Percentiles rank a stretch among this genome's conserved stretches.
phyloP scores from a whole-genome alignment of 1,139 yeast species.

The Sugiyamaella pinicola region DNA sequence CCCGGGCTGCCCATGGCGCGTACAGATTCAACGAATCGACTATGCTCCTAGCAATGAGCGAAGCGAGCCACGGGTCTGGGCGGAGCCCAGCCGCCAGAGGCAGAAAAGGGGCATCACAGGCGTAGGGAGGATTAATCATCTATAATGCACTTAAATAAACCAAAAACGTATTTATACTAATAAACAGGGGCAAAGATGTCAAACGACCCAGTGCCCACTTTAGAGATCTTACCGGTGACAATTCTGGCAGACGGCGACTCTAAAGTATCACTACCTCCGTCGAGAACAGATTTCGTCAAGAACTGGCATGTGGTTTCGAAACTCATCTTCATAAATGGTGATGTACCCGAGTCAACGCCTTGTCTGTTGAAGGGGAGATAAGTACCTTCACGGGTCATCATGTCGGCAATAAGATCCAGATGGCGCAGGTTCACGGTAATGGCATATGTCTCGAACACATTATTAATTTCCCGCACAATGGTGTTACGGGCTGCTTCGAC shows the following conservation, averaged over 20 bases:
- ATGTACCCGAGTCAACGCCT: constrained; percentile 94
- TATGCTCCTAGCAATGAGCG: no score
- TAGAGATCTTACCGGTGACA: constrained; percentile 87
- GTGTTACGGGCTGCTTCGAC: constrained; percentile 99
- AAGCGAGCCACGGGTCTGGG: no score
- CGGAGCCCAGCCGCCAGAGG: no score
- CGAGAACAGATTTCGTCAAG: constrained; percentile 92
- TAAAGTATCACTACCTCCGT: constrained; percentile 84
- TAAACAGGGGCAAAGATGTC: constrained; percentile 53
- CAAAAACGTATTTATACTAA: neutral
- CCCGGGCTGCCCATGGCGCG: no score
- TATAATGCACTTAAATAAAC: constrained; percentile 13
- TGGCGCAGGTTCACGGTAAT: constrained; percentile 92
- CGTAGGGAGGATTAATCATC: no score
- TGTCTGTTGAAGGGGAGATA: constrained; percentile 97
- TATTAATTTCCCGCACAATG: constrained; percentile 91
- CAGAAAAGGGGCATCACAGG: no score
- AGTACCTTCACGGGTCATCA: constrained; percentile 99
- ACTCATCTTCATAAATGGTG: constrained; percentile 98
- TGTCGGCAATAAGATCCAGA: constrained; percentile 94
- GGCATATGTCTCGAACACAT: constrained; percentile 96
- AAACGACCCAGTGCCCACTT: constrained; percentile 95
- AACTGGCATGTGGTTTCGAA: constrained; percentile 98
- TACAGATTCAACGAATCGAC: no score
- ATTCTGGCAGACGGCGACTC: constrained; percentile 95